Evolutionary conservation across 441 rosid genomes (phyloP).

Genomic region (Populus hybrid): DNA sequence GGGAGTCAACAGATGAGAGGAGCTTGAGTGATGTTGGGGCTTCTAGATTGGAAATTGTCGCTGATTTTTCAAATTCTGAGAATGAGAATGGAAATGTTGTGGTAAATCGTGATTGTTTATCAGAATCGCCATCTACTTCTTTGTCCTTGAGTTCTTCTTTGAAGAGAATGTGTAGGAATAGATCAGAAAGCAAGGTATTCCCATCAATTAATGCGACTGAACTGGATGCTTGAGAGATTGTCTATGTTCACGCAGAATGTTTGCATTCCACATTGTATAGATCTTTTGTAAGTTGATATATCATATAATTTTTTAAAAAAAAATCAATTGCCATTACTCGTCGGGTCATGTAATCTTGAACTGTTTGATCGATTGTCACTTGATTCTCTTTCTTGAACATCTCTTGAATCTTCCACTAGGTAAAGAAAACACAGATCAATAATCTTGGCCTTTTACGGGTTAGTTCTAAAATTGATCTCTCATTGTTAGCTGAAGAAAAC

Average conservation of each 20-base stretch:
- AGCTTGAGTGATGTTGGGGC: slow-evolving; percentile 17
- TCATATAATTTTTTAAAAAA: too few relatives aligned
- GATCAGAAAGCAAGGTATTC: slow-evolving; percentile 52
- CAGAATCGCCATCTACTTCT: slow-evolving; percentile 27
- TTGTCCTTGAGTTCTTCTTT: slow-evolving; percentile 38
- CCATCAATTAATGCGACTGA: slow-evolving; percentile 26
- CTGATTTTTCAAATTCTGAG: slow-evolving; percentile 21
- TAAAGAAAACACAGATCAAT: neutral
- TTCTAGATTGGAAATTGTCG: slow-evolving; percentile 19
- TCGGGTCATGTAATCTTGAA: neutral
- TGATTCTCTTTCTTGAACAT: neutral
- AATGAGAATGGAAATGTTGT: slow-evolving; percentile 13
- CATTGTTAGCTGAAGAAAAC: too few relatives aligned
- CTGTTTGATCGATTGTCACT: neutral
- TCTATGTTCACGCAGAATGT: neutral
- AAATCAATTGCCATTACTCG: neutral
- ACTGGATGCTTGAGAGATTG: slow-evolving; percentile 16
- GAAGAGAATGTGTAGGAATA: slow-evolving; percentile 67
- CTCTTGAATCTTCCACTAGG: neutral
- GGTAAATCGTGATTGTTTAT: slow-evolving; percentile 10
- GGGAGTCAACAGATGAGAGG: slow-evolving; percentile 15
- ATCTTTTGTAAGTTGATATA: neutral
- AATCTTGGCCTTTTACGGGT: too few relatives aligned
- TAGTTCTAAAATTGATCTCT: too few relatives aligned
- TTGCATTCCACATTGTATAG: neutral